Conservation (phyloP, 208 protist species). For the Wallacemonas sp. region DNA sequence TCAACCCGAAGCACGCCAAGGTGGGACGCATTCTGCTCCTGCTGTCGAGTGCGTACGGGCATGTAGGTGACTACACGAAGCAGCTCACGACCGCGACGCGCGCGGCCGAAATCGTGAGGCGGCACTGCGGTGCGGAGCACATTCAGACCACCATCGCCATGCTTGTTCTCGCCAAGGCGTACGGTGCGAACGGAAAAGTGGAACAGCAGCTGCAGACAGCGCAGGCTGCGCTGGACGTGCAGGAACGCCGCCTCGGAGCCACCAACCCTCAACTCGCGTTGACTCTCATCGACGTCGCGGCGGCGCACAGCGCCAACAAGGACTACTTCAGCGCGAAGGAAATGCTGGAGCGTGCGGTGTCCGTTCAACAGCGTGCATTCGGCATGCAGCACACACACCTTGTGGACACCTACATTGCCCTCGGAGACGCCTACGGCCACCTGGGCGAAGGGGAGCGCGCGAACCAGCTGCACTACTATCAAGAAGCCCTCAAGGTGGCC, state of each 20-base stretch:
- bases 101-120: conserved; percentile 67
- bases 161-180: conserved; percentile 62
- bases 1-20: conserved; percentile 71
- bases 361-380: conserved; percentile 80
- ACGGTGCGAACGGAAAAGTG: conserved; percentile 54
- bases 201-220: conserved; percentile 59
- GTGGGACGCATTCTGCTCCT: conserved; percentile 77
- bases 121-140: conserved; percentile 78
- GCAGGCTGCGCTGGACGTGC: conserved; percentile 62
- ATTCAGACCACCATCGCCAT: conserved; percentile 75
- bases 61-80: conserved; percentile 53
- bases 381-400: conserved; percentile 73
- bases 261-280: conserved; percentile 80
- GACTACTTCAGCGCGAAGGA: conserved; percentile 71
- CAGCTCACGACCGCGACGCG: conserved; percentile 62
- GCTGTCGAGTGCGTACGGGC: conserved; percentile 64
- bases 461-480: conserved; percentile 62
- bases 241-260: conserved; percentile 64
- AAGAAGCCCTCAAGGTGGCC: conserved; percentile 70
- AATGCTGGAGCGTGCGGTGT: conserved; percentile 69
- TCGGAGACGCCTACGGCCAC: conserved; percentile 66
- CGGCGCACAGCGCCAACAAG: conserved; percentile 56
- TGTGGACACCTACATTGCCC: conserved; percentile 65
- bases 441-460: conserved; percentile 47
- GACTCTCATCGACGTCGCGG: conserved; percentile 69